A percentile compares a stretch with the other conserved stretches of the same genome.
These are phyloP conservation scores for Diaporthe aspalathi DNA, from an alignment of 2,329 filamentous ascomycete species.

Conservation along the genomic window DNA sequence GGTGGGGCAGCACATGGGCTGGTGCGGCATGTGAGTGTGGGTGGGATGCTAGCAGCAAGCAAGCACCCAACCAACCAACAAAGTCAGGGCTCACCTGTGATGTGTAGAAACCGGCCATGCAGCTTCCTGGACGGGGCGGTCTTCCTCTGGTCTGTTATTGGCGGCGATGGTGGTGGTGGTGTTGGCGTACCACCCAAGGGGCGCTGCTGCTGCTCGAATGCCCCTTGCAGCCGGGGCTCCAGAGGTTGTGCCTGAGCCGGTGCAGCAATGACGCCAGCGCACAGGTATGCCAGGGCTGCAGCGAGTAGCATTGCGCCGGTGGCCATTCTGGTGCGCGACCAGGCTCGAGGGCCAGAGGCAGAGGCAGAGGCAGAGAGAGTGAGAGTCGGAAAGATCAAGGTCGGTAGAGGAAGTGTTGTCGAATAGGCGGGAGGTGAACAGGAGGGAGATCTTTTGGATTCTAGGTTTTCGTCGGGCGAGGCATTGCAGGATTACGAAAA, in stretches of 20 bases:
- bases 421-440: background rate
- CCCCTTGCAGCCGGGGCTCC: conserved; percentile 26
- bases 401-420: background rate
- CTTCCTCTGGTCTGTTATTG: conserved; percentile 42
- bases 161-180: background rate
- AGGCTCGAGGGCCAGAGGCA: conserved; percentile 9
- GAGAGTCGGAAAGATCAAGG: background rate
- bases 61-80: background rate
- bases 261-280: conserved; percentile 47
- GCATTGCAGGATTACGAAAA: background rate
- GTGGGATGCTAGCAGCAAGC: conserved; percentile 34
- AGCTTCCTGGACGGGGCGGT: conserved; percentile 56
- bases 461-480: conserved; percentile 11
- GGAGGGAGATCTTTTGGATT: background rate
- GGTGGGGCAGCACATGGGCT: conserved; percentile 38
- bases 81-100: conserved; percentile 74
- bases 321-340: conserved; percentile 19
- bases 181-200: conserved; percentile 22
- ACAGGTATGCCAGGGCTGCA: conserved; percentile 44
- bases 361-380: background rate
- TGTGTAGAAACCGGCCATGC: conserved; percentile 84
- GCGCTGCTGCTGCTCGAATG: conserved; percentile 19
- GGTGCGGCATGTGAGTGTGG: conserved; percentile 26
- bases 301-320: conserved; percentile 40
- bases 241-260: conserved; percentile 40